These are phyloP conservation scores for Podospora sp. DNA, from an alignment of 495 filamentous ascomycete species.

Conservation along the genomic window DNA sequence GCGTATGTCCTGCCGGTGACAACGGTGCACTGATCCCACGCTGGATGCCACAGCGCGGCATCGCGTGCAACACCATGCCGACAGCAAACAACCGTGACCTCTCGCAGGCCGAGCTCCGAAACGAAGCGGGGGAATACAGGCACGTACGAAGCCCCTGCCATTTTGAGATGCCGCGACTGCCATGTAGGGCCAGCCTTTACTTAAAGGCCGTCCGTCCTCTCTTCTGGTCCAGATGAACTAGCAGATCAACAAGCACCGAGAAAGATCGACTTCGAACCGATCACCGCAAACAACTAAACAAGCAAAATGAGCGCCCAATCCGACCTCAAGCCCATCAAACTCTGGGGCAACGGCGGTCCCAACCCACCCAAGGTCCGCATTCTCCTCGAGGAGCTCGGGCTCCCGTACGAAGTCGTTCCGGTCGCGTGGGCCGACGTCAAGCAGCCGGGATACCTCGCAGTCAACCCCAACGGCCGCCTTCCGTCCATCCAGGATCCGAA, in stretches of 20 bases:
- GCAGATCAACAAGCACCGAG: neutral
- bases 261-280: neutral
- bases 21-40: too few relatives aligned
- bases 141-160: too few relatives aligned
- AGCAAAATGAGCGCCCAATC: neutral
- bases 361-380: constrained; percentile 62
- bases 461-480: constrained; percentile 76
- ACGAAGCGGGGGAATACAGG: too few relatives aligned
- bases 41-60: too few relatives aligned
- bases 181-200: neutral
- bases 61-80: too few relatives aligned
- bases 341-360: constrained; percentile 41
- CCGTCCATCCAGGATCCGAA: constrained; percentile 69
- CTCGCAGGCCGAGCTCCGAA: too few relatives aligned
- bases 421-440: constrained; percentile 59
- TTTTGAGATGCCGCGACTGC: too few relatives aligned
- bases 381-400: constrained; percentile 62
- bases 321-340: constrained; percentile 42
- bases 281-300: neutral
- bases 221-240: neutral
- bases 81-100: too few relatives aligned
- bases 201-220: neutral
- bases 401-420: constrained; percentile 55
- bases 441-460: constrained; percentile 50
- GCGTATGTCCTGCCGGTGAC: too few relatives aligned